Evolutionary conservation across 129 eudicot species (phyloP).

Genomic region (Centrapalus pauciflorus): DNA sequence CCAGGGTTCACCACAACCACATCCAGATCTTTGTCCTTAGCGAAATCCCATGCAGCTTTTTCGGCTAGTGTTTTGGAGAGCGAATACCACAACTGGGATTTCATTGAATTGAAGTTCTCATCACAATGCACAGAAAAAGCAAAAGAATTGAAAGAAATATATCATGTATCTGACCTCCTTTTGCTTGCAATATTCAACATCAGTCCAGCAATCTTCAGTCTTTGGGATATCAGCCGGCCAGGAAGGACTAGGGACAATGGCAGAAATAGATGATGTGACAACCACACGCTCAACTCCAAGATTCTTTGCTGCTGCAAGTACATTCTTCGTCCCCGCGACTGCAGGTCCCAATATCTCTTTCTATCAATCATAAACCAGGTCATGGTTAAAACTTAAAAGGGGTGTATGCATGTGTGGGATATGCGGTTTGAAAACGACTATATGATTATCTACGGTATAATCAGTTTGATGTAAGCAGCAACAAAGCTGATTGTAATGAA

Average conservation of each 20-base stretch:
- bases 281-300: slow-evolving; percentile 86
- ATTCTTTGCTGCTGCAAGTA: slow-evolving; percentile 81
- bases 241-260: slow-evolving; percentile 64
- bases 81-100: slow-evolving; percentile 82
- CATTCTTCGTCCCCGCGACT: slow-evolving; percentile 76
- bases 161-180: slow-evolving; percentile 59
- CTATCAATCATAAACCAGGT: slow-evolving; percentile 31
- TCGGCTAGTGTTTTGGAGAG: slow-evolving; percentile 86
- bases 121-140: not conserved
- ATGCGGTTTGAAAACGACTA: too few species aligned
- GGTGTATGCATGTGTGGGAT: too few species aligned
- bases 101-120: not conserved
- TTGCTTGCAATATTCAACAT: slow-evolving; percentile 73
- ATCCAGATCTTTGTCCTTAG: slow-evolving; percentile 70
- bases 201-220: slow-evolving; percentile 90
- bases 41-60: slow-evolving; percentile 88
- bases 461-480: too few species aligned
- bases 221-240: slow-evolving; percentile 77
- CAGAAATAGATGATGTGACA: slow-evolving; percentile 77
- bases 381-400: too few species aligned
- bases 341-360: slow-evolving; percentile 75
- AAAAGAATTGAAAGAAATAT: slow-evolving; percentile 10
- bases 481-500: too few species aligned
- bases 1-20: slow-evolving; percentile 93
- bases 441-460: too few species aligned